phyloP scores from a whole-genome alignment of 257 asterid genomes.

The Forsythia suspensa region DNA sequence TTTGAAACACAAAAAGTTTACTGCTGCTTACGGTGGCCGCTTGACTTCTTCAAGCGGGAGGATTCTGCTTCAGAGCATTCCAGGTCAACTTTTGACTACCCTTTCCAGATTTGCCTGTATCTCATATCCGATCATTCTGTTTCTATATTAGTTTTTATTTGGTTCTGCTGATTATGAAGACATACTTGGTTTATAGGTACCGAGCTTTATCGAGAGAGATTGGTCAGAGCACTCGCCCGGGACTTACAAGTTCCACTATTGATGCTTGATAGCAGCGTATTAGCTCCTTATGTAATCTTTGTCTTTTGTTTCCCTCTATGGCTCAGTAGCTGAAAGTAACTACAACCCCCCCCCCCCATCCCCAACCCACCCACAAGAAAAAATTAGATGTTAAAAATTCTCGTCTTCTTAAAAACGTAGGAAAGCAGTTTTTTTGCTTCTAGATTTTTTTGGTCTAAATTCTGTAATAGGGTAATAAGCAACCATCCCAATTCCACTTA shows the following conservation, averaged over 20 bases:
- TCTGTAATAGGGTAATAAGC: background rate
- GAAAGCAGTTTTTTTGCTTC: background rate
- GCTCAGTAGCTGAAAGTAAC: background rate
- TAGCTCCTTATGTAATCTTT: conserved; percentile 86
- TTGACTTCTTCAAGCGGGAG: conserved; percentile 87
- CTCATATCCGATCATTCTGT: conserved; percentile 6
- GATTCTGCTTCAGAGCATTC: conserved; percentile 80
- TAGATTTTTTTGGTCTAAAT: conserved; percentile 4
- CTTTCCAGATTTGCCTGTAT: conserved; percentile 1
- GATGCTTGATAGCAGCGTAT: conserved; percentile 84
- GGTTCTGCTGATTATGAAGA: conserved; percentile 21
- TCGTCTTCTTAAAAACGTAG: background rate
- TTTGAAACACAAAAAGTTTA: conserved; percentile 69
- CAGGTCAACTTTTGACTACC: conserved; percentile 50
- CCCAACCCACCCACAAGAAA: background rate
- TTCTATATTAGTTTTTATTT: background rate
- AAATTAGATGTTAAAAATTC: background rate
- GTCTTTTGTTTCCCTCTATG: conserved; percentile 11
- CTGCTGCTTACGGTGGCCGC: conserved; percentile 67
- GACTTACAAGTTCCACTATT: conserved; percentile 82
- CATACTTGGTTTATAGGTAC: conserved; percentile 57
- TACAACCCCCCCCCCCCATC: background rate
- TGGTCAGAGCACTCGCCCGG: conserved; percentile 91
- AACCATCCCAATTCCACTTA: background rate
- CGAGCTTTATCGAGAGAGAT: conserved; percentile 93